phyloP scores from a whole-genome alignment of 1,284 basidiomycete species.

The Marasmius sp. region DNA sequence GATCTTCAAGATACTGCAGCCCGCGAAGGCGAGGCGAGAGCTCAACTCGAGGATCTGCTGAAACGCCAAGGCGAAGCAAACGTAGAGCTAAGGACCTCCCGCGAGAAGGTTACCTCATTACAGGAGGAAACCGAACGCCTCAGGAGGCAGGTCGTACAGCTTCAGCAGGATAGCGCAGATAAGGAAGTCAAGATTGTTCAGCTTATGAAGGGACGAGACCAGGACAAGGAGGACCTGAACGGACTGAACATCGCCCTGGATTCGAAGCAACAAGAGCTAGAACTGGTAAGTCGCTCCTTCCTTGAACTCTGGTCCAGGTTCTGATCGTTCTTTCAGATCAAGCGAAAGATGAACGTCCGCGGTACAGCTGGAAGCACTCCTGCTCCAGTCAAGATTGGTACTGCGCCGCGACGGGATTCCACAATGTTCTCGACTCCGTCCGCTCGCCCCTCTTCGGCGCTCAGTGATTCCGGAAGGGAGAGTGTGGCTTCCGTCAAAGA shows the following conservation, averaged over 20 bases:
- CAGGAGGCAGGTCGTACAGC: conserved; percentile 61
- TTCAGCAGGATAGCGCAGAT: conserved; percentile 80
- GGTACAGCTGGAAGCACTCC: conserved; percentile 65
- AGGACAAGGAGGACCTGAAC: conserved; percentile 74
- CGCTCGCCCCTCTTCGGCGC: conserved; percentile 51
- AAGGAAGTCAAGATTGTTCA: conserved; percentile 82
- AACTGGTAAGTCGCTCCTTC: conserved; percentile 58
- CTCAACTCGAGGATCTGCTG: conserved; percentile 47
- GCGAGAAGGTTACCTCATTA: conserved; percentile 49
- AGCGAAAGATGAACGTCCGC: conserved; percentile 64
- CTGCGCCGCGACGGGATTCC: conserved; percentile 51
- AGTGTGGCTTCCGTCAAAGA: conserved; percentile 11
- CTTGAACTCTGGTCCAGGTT: conserved; percentile 8
- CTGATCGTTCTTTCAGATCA: conserved; percentile 49
- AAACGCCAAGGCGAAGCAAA: conserved; percentile 54
- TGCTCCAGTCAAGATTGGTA: conserved; percentile 39
- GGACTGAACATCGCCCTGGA: conserved; percentile 85
- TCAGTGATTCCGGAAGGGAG: conserved; percentile 52
- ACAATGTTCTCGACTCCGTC: conserved; percentile 49
- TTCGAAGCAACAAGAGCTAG: conserved; percentile 88
- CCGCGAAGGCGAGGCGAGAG: conserved; percentile 46
- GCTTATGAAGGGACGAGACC: conserved; percentile 62
- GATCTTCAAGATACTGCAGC: conserved; percentile 46
- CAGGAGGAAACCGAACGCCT: conserved; percentile 66
- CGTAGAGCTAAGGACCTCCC: conserved; percentile 42